Base-by-base conservation (phyloP, 2,329 filamentous ascomycete genomes). In the Aspergillus caelatus region DNA sequence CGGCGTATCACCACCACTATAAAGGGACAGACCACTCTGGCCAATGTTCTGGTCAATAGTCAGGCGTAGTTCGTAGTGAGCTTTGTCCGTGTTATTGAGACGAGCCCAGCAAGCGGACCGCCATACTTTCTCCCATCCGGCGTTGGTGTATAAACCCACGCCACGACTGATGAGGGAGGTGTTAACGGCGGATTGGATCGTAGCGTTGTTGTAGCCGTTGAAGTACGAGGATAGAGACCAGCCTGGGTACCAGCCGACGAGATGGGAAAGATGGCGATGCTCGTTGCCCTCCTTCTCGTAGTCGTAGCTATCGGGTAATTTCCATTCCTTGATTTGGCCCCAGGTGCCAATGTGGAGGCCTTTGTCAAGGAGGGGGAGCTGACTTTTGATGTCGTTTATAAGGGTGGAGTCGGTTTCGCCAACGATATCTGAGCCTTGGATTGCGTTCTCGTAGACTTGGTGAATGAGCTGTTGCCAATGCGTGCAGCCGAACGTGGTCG, bases 81-180 rank as follows among this genome's bases (percentile, higher is more conserved):
- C 84, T 61, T 73, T 65, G 0, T 79, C 79, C 0, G 84, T 84
- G 11, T 85, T 77, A 60, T 86, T 86, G 0, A 88, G 75, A 0
- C 83, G 73, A 0, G 84, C 84, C 85, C 85, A 88, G 71, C 83
- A 86, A 0, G 85, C 84, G 0, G 81, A 72, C 0, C 86, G 81
- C 85, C 85, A 87, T 0, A 87, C 82, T 64, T 88, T 88, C 21
- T 79, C 83, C 86, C 85, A 88, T 0, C 85, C 85, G 0, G 85
- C 79, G 65, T 88, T 84, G 0, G 82, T 79, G 57, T 87, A 67
- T 0, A 72, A 78, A 2, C 84, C 84, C 2, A 74, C 68, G 0
- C 84, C 85, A 10, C 85, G 81, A 0, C 79, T 76, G 10, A 77
- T 69, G 0, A 88, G 77, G 0, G 82, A 82, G 0, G 79, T 79